Evolutionary conservation across 129 eudicot species (phyloP), one percentile per base, ranked within the genome.

Genomic region (Arctium minus): DNA sequence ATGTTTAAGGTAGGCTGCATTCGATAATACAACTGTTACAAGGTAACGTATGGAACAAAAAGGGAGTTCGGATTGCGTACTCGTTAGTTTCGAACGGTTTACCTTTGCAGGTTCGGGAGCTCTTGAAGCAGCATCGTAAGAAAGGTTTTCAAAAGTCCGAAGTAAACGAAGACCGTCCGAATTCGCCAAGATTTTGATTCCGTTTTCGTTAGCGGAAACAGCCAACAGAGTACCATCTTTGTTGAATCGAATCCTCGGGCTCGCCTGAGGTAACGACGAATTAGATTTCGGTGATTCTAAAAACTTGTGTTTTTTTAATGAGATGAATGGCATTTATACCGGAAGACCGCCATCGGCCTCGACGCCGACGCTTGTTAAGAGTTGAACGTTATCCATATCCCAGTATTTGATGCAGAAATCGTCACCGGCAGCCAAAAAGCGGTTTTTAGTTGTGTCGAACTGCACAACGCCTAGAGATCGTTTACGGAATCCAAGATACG

Each of bases 1-100:
- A 91, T 76, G 83, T 88, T 92, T 73, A 91, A 82, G 13, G 90
- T 73, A 44, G 98, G 96, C 98, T 94, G 89, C 72, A 85, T 71
- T 10, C 68, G 38, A 70, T 70, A 62, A 56, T 72, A 31, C 30
- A 64, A 74, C 17, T 8, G 2, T 62, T 56, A 30, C 7, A 78
- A 40, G 22, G 15, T 73, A 48, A 80, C 3, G 6, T n/a, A 53
- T 13, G 12, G 78, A 53, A 70, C 33, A 64, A 50, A 50, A 48
- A n/a, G 0, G n/a, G 37, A 79, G 65, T 71, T 42, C 31, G 2
- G 39, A 15, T 36, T 31, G 44, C 32, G 31, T 27, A 30, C 15
- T 30, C 72, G 4, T 39, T 15, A 39, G 11, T 74, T 35, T 8
- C 6, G 13, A 33, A 13, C 32, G 62, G 40, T 40, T 46, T 88